These are phyloP conservation scores for Marchantia polymorpha DNA, from an alignment of 225 moss, liverwort and hornwort species.

Conservation along the genomic window DNA sequence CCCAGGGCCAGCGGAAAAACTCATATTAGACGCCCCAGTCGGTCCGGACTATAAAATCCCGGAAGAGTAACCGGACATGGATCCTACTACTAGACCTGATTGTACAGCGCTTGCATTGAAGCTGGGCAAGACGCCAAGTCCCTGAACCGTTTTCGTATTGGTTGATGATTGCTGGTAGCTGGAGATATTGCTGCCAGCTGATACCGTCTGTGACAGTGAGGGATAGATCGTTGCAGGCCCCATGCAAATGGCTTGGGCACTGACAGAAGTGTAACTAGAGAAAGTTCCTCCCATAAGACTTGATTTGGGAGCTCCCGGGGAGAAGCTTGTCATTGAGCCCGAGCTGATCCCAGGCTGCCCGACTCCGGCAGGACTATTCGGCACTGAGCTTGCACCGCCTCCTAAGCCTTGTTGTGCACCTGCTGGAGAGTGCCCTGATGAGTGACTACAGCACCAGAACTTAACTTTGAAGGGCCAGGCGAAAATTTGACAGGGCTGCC, in stretches of 20 bases:
- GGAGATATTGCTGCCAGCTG: slow-evolving; percentile 1
- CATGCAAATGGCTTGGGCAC: slow-evolving; percentile 16
- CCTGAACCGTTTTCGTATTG: slow-evolving; percentile 5
- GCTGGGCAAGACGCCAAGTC: slow-evolving; percentile 1
- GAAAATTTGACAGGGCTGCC: slow-evolving; percentile 8
- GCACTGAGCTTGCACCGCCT: slow-evolving; percentile 1
- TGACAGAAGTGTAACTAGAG: slow-evolving; percentile 9
- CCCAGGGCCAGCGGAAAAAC: neutral
- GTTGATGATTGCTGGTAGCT: neutral
- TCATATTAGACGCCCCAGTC: neutral
- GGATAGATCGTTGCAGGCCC: slow-evolving; percentile 17
- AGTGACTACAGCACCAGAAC: neutral
- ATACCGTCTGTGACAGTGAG: neutral
- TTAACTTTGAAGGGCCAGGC: slow-evolving; percentile 10
- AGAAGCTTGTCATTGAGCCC: slow-evolving; percentile 8
- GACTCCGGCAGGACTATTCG: slow-evolving; percentile 5
- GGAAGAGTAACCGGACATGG: neutral
- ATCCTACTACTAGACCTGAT: slow-evolving; percentile 11
- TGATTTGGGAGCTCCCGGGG: slow-evolving; percentile 8
- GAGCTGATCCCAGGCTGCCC: slow-evolving; percentile 1
- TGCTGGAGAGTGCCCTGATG: neutral
- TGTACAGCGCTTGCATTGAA: slow-evolving; percentile 7
- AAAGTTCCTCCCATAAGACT: neutral
- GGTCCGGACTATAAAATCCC: neutral
- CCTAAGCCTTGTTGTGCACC: neutral